Base-by-base conservation (phyloP, 805 yeast species). In the Candida namnaoensis region DNA sequence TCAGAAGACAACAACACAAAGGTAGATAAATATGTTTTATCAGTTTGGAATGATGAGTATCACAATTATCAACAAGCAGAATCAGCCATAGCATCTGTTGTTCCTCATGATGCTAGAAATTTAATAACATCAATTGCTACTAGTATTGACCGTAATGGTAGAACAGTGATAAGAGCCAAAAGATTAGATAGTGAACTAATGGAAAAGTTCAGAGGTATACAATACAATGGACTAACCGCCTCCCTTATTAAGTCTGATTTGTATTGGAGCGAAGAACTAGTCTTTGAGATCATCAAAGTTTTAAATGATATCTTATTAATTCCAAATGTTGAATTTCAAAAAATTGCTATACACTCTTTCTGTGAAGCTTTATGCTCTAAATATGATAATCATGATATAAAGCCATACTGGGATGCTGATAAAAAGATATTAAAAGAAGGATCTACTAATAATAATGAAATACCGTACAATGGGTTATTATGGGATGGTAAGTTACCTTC, bases 41-140 rank as follows among this genome's bases (percentile, higher is more conserved):
- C 19, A 19, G 19, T 19, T 19, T 85, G 90, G 83, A 85, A 85
- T 56, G 95, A 85, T 53, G 93, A 85, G 51, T 69, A 67, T 48
- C 93, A 85, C 52, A 74, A 76, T 50, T 74, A 71, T 48, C 64
- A 69, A 2, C 74, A 76, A 43, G 85, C 85, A 2, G 65, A 64
- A 14, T 56, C 60, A 11, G 76, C 78, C 4, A 66, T 80, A 2
- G 69, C 69, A 1, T 52, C 62, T 1, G 63, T 58, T 0, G 52
- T 47, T 10, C 43, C 50, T 13, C 53, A 49, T 5, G 44, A 37
- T 2, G 48, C 47, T 19, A 72, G 76, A 1, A 49, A 60, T 38
- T 48, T 42, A 15, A 44, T 11, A 7, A 11, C 30, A 9, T 7
- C 8, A 27, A 27, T 66, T 5, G 72, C 85, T 0, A 54, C 61